A percentile compares a stretch with the other conserved stretches of the same genome.
Evolutionary conservation across 306 rosid genomes (phyloP).

Genomic region (Trichosanthes cucumerina): DNA sequence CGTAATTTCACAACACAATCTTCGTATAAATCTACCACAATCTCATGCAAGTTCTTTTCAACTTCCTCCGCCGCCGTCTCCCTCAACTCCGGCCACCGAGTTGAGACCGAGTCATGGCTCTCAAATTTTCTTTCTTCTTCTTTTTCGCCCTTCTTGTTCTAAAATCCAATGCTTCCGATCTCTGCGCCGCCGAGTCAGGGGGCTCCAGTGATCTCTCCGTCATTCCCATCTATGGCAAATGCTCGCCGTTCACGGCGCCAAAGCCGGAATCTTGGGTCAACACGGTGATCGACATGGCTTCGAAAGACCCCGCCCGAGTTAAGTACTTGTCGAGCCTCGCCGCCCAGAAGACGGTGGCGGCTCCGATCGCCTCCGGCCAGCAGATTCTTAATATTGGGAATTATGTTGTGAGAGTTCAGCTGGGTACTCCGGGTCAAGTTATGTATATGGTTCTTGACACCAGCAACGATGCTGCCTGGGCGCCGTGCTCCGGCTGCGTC

Average conservation of each 20-base stretch:
- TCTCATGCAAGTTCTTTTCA: not conserved
- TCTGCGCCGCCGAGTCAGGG: conserved; percentile 36
- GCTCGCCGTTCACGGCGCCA: conserved; percentile 70
- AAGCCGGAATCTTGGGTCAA: conserved; percentile 44
- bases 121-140: conserved; percentile 18
- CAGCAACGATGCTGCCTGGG: conserved; percentile 71
- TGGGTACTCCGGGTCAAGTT: conserved; percentile 72
- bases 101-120: conserved; percentile 30
- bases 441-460: conserved; percentile 83
- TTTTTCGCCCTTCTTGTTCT: conserved; percentile 19
- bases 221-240: conserved; percentile 71
- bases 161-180: conserved; percentile 29
- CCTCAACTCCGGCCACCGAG: conserved; percentile 5
- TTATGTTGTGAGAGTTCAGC: conserved; percentile 58
- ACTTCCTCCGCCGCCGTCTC: not conserved
- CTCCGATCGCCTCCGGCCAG: conserved; percentile 81
- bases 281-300: conserved; percentile 60
- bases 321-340: conserved; percentile 44
- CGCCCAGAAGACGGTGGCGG: conserved; percentile 36
- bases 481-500: conserved; percentile 57
- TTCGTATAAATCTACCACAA: not conserved
- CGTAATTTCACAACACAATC: not conserved
- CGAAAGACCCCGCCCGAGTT: conserved; percentile 55
- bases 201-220: conserved; percentile 40
- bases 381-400: conserved; percentile 49